phyloP scores from a whole-genome alignment of 2,329 filamentous ascomycete species.

The Fusarium nisikadoi region DNA sequence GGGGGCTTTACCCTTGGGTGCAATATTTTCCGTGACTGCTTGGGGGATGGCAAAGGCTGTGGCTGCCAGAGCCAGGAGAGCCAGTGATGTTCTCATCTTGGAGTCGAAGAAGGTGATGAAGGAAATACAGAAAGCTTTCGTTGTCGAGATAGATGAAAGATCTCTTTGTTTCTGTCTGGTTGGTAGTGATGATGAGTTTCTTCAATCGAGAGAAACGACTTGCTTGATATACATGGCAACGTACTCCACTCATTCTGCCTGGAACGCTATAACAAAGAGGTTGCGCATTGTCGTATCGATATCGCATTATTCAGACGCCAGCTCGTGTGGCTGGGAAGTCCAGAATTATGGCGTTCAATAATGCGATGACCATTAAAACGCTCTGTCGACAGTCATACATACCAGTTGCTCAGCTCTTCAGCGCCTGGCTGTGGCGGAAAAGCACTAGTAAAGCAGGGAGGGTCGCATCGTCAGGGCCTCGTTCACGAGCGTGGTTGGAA shows the following conservation, averaged over 20 bases:
- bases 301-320: conserved; percentile 29
- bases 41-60: conserved; percentile 55
- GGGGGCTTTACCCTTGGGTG: conserved; percentile 61
- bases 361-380: conserved; percentile 12
- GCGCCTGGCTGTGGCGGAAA: conserved; percentile 6
- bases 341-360: background rate
- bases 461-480: background rate
- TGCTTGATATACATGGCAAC: conserved; percentile 34
- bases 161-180: background rate
- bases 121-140: too few relatives aligned
- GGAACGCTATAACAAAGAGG: conserved; percentile 22
- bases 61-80: conserved; percentile 52
- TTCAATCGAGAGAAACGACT: background rate
- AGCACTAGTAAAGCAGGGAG: conserved; percentile 19
- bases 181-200: background rate
- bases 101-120: background rate
- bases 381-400: conserved; percentile 2
- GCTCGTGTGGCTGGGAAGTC: conserved; percentile 24
- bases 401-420: background rate
- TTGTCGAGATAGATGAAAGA: background rate
- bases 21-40: conserved; percentile 57
- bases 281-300: background rate
- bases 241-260: background rate
- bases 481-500: conserved; percentile 11
- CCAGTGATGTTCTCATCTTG: conserved; percentile 37